Evolutionary conservation across 805 yeast genomes (phyloP).

Genomic region (Yamadazyma kitorensis): DNA sequence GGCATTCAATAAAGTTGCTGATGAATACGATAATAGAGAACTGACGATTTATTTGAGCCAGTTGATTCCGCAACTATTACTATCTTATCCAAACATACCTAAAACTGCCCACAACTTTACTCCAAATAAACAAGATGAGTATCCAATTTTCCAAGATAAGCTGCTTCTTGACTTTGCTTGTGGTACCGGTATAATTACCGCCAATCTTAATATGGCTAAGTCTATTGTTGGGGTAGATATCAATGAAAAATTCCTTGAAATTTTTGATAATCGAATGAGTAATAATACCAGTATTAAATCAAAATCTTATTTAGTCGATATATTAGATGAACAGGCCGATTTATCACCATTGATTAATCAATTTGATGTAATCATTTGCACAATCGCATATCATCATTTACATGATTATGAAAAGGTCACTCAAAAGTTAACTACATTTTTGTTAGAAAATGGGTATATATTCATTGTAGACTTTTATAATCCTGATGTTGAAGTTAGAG

Average conservation of each 20-base stretch:
- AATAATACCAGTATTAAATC: constrained; percentile 1
- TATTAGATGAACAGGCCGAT: constrained; percentile 18
- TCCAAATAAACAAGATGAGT: no score
- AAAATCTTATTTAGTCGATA: constrained; percentile 20
- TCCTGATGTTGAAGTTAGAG: constrained; percentile 20
- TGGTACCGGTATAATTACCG: constrained; percentile 39
- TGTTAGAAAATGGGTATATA: constrained; percentile 32
- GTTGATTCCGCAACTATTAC: constrained; percentile 5
- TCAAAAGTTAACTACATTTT: constrained; percentile 27
- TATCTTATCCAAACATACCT: background rate
- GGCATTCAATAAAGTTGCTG: constrained; percentile 3
- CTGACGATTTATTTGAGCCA: constrained; percentile 10
- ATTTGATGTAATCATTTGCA: constrained; percentile 34
- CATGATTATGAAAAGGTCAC: constrained; percentile 28
- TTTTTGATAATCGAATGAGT: constrained; percentile 5
- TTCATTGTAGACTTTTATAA: constrained; percentile 40
- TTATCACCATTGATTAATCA: constrained; percentile 15
- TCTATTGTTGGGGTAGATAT: constrained; percentile 32
- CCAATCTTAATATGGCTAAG: constrained; percentile 23
- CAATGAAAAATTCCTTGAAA: constrained; percentile 20
- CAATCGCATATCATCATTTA: constrained; percentile 40
- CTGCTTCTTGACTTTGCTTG: constrained; percentile 44
- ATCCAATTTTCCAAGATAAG: no score
- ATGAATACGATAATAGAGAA: constrained; percentile 21
- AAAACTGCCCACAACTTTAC: background rate